phyloP scores from a whole-genome alignment of 441 rosid species.

The Melastoma candidum region DNA sequence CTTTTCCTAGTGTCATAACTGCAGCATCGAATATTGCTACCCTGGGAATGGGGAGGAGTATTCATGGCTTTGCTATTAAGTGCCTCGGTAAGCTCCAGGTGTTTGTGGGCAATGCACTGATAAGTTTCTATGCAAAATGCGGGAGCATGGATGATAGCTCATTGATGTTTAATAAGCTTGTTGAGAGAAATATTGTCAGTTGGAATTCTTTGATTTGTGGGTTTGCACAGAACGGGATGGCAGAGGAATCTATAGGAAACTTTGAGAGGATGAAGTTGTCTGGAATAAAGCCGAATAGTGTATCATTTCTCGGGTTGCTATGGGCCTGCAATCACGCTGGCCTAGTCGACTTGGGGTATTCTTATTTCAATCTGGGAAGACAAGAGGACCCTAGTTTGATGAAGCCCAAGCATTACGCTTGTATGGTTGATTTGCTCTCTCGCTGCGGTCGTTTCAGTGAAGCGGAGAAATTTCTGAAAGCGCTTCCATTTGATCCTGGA shows the following conservation, averaged over 20 bases:
- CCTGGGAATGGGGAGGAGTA: constrained; percentile 53
- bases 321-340: constrained; percentile 81
- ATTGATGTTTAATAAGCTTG: constrained; percentile 34
- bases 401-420: constrained; percentile 60
- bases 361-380: constrained; percentile 41
- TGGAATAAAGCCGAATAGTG: constrained; percentile 45
- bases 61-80: constrained; percentile 61
- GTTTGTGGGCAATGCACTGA: constrained; percentile 50
- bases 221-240: constrained; percentile 68
- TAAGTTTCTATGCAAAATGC: constrained; percentile 73
- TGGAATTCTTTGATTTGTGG: constrained; percentile 80
- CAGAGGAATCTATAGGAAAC: constrained; percentile 48
- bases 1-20: constrained; percentile 43
- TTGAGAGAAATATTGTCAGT: constrained; percentile 36
- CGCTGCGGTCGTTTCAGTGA: constrained; percentile 54
- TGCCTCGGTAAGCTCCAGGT: constrained; percentile 27
- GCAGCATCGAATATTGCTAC: constrained; percentile 64
- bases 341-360: constrained; percentile 52
- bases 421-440: constrained; percentile 69
- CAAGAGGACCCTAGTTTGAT: constrained; percentile 27
- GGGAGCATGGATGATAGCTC: constrained; percentile 67
- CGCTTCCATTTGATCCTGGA: constrained; percentile 61
- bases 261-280: constrained; percentile 34
- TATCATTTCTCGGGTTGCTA: constrained; percentile 56
- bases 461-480: constrained; percentile 38